Conservation (phyloP, 495 filamentous ascomycete species). For the Durotheca rogersii region DNA sequence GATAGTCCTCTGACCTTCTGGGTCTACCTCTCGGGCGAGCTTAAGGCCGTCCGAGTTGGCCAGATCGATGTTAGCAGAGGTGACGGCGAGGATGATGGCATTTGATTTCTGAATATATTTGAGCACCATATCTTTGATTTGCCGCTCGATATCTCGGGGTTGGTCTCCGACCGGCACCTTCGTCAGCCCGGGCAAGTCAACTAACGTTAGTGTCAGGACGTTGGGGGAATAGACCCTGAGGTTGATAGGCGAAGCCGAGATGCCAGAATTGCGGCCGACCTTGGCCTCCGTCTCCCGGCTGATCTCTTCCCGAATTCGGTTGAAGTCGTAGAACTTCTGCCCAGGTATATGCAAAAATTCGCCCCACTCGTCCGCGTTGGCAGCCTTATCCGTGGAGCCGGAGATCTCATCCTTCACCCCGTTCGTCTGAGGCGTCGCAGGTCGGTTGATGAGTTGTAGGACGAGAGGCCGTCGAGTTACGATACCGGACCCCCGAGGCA, state of each 20-base stretch:
- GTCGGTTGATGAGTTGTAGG: constrained; percentile 94
- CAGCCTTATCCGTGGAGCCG: constrained; percentile 66
- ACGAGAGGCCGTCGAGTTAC: constrained; percentile 95
- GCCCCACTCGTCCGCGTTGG: constrained; percentile 95
- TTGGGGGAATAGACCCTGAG: constrained; percentile 97
- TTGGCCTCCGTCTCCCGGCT: constrained; percentile 95
- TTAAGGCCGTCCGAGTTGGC: constrained; percentile 98
- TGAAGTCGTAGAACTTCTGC: constrained; percentile 98
- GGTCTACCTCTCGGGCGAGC: constrained; percentile 94
- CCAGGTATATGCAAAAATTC: constrained; percentile 98
- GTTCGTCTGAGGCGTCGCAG: constrained; percentile 62
- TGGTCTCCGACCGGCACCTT: constrained; percentile 99
- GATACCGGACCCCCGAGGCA: constrained; percentile 97
- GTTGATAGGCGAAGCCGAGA: constrained; percentile 95
- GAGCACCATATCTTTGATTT: constrained; percentile 98
- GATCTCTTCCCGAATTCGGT: constrained; percentile 98
- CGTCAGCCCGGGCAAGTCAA: constrained; percentile 95
- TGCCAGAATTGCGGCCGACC: constrained; percentile 93
- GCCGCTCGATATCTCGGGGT: constrained; percentile 95
- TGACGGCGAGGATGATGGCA: constrained; percentile 96
- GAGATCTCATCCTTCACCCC: constrained; percentile 73
- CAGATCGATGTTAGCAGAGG: constrained; percentile 93
- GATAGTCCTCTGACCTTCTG: constrained; percentile 96
- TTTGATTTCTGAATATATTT: constrained; percentile 99
- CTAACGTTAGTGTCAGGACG: constrained; percentile 94